These are phyloP conservation scores for Prunus campanulata DNA, from an alignment of 306 rosid genomes.

Conservation along the genomic window DNA sequence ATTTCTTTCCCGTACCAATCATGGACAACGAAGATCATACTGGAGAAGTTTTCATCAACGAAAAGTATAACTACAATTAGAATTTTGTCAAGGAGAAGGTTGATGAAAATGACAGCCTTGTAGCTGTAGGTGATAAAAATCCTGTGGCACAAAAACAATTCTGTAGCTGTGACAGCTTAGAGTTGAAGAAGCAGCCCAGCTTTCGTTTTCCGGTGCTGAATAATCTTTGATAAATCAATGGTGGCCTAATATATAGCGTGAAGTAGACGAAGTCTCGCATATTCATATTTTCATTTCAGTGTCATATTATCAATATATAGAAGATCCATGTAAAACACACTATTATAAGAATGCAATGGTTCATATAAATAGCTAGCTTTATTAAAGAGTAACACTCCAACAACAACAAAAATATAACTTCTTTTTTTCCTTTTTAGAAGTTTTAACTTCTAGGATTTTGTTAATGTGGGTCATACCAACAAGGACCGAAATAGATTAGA, in stretches of 20 bases:
- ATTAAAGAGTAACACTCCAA: too few species aligned
- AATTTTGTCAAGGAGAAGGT: background rate
- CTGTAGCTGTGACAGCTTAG: background rate
- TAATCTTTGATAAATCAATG: background rate
- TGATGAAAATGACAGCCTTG: background rate
- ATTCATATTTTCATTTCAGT: background rate
- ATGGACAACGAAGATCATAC: too few species aligned
- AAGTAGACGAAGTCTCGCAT: background rate
- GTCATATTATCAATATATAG: too few species aligned
- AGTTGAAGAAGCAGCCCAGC: background rate
- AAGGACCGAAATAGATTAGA: too few species aligned
- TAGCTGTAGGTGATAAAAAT: background rate
- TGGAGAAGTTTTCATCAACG: background rate
- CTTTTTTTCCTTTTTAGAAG: too few species aligned
- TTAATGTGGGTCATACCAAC: too few species aligned
- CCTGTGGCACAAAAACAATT: background rate
- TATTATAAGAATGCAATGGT: too few species aligned
- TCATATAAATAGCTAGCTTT: too few species aligned
- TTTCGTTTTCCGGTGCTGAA: constrained; percentile 10
- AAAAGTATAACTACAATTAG: background rate
- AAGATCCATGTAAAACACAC: too few species aligned
- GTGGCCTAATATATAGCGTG: constrained; percentile 2
- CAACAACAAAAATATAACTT: too few species aligned
- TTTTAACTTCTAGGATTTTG: too few species aligned
- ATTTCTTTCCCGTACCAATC: too few species aligned